Conservation (phyloP, 228 moss, liverwort and hornwort species). For the Sphagnum fallax region DNA sequence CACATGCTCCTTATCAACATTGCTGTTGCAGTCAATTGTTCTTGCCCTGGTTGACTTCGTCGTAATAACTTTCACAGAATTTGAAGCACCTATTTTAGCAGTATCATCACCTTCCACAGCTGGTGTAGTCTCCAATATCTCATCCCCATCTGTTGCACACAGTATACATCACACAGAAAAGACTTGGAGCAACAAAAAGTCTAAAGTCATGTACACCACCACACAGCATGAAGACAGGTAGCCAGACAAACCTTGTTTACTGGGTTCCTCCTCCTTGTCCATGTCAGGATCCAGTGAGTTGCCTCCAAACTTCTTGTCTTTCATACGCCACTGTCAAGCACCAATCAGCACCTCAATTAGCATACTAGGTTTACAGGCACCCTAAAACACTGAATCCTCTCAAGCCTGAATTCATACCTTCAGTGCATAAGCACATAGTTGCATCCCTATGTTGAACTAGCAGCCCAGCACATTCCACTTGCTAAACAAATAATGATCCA, state of each 20-base stretch:
- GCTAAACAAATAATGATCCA: no score
- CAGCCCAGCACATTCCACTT: no score
- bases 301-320: constrained; percentile 87
- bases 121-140: constrained; percentile 29
- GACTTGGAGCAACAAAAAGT: background rate
- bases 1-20: constrained; percentile 9
- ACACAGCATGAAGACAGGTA: no score
- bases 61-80: constrained; percentile 20
- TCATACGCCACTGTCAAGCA: constrained; percentile 73
- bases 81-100: constrained; percentile 20
- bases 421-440: no score
- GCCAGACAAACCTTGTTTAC: constrained; percentile 24
- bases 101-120: constrained; percentile 18
- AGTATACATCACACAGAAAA: background rate
- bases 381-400: no score
- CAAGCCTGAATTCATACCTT: no score
- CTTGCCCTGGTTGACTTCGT: constrained; percentile 38
- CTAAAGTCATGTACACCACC: no score
- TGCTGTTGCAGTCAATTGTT: constrained; percentile 26
- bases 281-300: constrained; percentile 80
- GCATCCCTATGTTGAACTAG: no score
- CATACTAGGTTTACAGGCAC: no score
- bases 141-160: constrained; percentile 34
- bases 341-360: no score
- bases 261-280: constrained; percentile 61